Evolutionary conservation across 2,329 filamentous ascomycete genomes (phyloP), one percentile per base, ranked within the genome.

Genomic region (Septoria petroselini): DNA sequence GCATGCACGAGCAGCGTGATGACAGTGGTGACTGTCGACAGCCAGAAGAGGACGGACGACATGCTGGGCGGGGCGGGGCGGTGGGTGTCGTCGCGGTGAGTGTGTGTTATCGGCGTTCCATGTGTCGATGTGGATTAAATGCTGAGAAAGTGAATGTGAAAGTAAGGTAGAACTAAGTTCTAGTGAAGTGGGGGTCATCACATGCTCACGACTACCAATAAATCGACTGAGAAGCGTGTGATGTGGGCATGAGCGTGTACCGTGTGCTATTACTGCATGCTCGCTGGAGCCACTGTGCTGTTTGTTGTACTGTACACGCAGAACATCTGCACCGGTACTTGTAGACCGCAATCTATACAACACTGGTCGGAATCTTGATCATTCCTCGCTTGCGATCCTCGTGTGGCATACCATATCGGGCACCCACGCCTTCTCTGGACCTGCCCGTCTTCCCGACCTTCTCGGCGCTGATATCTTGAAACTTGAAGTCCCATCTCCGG

Each of bases 361-460:
- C 80, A 55, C 71, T 75, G 17, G 75, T 82, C 9, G 81, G 81
- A 54, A 84, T 83, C 73, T 84, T 84, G 60, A 82, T 71, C 55
- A 75, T 70, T 18, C 81, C 81, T 68, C 77, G 78, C 74, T 83
- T 83, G 53, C 82, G 71, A 54, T 84, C 81, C 61, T 81, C 70
- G 58, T 76, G 76, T 41, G 82, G 81, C 51, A 83, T 73, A 60
- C 82, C 81, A 62, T 85, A 85, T 57, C 81, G 71, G 58, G 73
- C 76, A 11, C 81, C 82, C 15, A 79, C 76, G 21, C 78, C 80
- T 50, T 66, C 67, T 17, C 69, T 65, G 25, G 73, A 73, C 58
- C 79, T 73, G 7, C 80, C 81, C 61, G 81, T 72, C 41, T 68
- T 64, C 8, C 81, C 81, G 4, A 73, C 78, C 37, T 72, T 73